These are phyloP conservation scores for Populus ilicifolia DNA, from an alignment of 345 rosid genomes.

Conservation along the genomic window DNA sequence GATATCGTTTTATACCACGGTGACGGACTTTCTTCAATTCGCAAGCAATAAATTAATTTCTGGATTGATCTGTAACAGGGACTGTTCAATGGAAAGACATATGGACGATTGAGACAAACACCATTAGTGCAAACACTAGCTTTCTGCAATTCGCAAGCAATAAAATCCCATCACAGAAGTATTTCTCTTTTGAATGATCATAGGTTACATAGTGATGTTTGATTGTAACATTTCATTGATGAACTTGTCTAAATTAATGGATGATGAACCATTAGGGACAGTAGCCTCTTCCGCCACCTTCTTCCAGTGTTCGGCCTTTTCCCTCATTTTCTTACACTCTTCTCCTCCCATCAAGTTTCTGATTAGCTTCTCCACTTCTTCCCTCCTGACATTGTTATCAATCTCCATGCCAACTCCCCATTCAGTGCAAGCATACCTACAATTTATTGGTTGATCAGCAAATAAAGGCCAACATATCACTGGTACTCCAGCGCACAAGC, in stretches of 20 bases:
- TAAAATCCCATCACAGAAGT: too few species aligned
- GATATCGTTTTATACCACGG: too few species aligned
- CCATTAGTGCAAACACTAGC: too few species aligned
- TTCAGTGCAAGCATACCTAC: neutral
- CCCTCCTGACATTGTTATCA: neutral
- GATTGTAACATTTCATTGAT: neutral
- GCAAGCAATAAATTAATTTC: too few species aligned
- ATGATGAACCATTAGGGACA: neutral
- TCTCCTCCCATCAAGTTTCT: neutral
- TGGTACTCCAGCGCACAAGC: neutral
- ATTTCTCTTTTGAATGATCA: too few species aligned
- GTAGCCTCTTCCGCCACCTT: neutral
- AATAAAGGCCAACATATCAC: neutral
- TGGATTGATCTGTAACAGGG: too few species aligned
- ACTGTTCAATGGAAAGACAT: too few species aligned
- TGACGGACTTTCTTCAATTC: too few species aligned
- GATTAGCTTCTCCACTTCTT: neutral
- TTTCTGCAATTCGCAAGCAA: too few species aligned
- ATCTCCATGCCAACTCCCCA: constrained; percentile 10
- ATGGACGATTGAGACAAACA: too few species aligned
- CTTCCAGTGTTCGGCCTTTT: neutral
- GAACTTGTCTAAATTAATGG: neutral
- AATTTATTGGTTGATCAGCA: neutral
- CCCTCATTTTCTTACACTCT: neutral
- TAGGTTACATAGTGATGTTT: too few species aligned